Conservation (phyloP, 805 yeast genomes). For the Tetrapisispora fleetii region DNA sequence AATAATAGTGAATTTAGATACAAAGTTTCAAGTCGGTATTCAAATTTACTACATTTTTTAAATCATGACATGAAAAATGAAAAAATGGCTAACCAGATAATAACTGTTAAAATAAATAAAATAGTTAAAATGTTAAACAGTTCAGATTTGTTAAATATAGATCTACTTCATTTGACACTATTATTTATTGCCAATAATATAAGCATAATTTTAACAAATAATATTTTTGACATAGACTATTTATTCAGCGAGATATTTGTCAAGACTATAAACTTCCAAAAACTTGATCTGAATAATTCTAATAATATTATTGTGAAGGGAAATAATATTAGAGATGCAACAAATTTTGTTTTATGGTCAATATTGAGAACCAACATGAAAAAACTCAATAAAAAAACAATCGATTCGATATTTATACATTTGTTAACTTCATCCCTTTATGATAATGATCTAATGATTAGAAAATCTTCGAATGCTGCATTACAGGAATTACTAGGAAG, state of each 20-base stretch:
- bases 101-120: slow-evolving; percentile 25
- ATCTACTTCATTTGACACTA: slow-evolving; percentile 29
- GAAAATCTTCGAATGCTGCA: slow-evolving; percentile 81
- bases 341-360: slow-evolving; percentile 82
- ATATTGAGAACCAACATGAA: slow-evolving; percentile 34
- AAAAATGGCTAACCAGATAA: slow-evolving; percentile 15
- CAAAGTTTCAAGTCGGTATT: slow-evolving; percentile 55
- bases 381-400: slow-evolving; percentile 4
- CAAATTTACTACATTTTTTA: slow-evolving; percentile 33
- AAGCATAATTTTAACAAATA: slow-evolving; percentile 6
- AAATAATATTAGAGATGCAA: slow-evolving; percentile 68
- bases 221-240: not conserved
- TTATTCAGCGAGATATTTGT: slow-evolving; percentile 30
- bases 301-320: slow-evolving; percentile 36
- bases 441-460: slow-evolving; percentile 63
- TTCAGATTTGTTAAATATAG: slow-evolving; percentile 20
- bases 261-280: slow-evolving; percentile 46
- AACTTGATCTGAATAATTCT: slow-evolving; percentile 36
- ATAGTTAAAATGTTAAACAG: slow-evolving; percentile 5
- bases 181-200: slow-evolving; percentile 29
- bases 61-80: slow-evolving; percentile 23
- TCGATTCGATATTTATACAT: slow-evolving; percentile 22
- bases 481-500: slow-evolving; percentile 80
- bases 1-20: slow-evolving; percentile 45
- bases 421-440: slow-evolving; percentile 48